These are phyloP conservation scores for Debaryomyces hansenii DNA, from an alignment of 805 yeast genomes.

Conservation along the genomic window DNA sequence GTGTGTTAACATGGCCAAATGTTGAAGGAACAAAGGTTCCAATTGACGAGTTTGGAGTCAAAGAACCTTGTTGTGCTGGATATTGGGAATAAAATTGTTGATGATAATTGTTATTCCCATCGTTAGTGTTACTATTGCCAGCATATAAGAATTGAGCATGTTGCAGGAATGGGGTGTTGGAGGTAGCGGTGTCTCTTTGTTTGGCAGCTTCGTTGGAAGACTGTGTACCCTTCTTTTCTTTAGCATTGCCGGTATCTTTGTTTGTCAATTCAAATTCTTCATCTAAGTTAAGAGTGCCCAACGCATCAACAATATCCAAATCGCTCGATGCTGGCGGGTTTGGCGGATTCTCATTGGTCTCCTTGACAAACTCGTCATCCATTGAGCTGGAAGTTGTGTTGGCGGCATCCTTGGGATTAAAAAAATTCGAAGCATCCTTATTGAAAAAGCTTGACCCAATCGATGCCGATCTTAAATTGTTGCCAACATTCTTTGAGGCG, in stretches of 20 bases:
- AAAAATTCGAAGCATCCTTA: constrained; percentile 23
- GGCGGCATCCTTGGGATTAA: constrained; percentile 12
- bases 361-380: constrained; percentile 7
- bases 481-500: constrained; percentile 1
- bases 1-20: constrained; percentile 28
- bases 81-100: constrained; percentile 3
- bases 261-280: constrained; percentile 27
- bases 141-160: constrained; percentile 5
- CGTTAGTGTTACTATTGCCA: background rate
- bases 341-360: constrained; percentile 2
- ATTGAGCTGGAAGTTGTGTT: constrained; percentile 7
- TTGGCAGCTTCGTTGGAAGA: background rate
- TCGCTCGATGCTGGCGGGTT: constrained; percentile 12
- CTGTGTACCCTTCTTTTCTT: background rate
- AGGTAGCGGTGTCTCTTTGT: background rate
- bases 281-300: constrained; percentile 46
- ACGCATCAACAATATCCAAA: constrained; percentile 49
- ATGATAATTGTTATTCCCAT: background rate
- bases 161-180: constrained; percentile 1
- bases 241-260: background rate
- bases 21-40: constrained; percentile 16
- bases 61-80: constrained; percentile 22
- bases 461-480: constrained; percentile 10
- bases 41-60: constrained; percentile 30
- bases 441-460: constrained; percentile 25